Evolutionary conservation across 495 filamentous ascomycete genomes (phyloP).

Genomic region (Penicillium malachiteum): DNA sequence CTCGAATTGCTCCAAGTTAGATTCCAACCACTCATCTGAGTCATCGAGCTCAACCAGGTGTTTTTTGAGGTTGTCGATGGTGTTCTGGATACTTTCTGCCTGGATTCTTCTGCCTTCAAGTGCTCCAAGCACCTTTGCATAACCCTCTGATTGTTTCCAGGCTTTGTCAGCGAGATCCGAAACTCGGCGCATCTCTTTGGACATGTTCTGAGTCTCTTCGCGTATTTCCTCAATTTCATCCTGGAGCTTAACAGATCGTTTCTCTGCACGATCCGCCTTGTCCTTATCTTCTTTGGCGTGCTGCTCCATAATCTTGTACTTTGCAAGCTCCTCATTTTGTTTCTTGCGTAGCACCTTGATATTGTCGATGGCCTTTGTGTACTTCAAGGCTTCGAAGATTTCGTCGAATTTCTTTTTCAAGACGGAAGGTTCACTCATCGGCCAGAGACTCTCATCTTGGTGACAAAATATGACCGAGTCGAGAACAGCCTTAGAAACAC

Average conservation of each 20-base stretch:
- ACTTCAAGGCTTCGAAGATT: slow-evolving; percentile 95
- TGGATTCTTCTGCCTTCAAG: slow-evolving; percentile 74
- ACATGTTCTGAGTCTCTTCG: slow-evolving; percentile 55
- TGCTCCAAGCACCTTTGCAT: slow-evolving; percentile 63
- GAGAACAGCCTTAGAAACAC: slow-evolving; percentile 85
- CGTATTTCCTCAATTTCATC: slow-evolving; percentile 71
- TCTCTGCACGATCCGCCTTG: slow-evolving; percentile 70
- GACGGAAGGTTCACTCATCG: slow-evolving; percentile 82
- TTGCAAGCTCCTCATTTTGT: slow-evolving; percentile 70
- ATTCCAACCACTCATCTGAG: slow-evolving; percentile 73
- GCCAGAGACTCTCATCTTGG: slow-evolving; percentile 97
- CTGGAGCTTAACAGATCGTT: slow-evolving; percentile 59
- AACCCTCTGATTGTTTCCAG: slow-evolving; percentile 59
- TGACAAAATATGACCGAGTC: slow-evolving; percentile 98
- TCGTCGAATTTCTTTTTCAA: slow-evolving; percentile 95
- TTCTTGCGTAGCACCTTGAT: slow-evolving; percentile 83
- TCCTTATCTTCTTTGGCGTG: slow-evolving; percentile 84
- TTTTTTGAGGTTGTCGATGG: slow-evolving; percentile 64
- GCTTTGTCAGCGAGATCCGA: slow-evolving; percentile 56
- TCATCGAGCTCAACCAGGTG: slow-evolving; percentile 75
- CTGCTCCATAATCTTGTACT: slow-evolving; percentile 68
- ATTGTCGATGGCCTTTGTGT: slow-evolving; percentile 95
- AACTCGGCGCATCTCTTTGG: slow-evolving; percentile 54
- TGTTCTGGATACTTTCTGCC: slow-evolving; percentile 60
- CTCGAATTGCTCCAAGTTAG: slow-evolving; percentile 78